Evolutionary conservation across 805 yeast species (phyloP).

Genomic region (Starmerella geochares): DNA sequence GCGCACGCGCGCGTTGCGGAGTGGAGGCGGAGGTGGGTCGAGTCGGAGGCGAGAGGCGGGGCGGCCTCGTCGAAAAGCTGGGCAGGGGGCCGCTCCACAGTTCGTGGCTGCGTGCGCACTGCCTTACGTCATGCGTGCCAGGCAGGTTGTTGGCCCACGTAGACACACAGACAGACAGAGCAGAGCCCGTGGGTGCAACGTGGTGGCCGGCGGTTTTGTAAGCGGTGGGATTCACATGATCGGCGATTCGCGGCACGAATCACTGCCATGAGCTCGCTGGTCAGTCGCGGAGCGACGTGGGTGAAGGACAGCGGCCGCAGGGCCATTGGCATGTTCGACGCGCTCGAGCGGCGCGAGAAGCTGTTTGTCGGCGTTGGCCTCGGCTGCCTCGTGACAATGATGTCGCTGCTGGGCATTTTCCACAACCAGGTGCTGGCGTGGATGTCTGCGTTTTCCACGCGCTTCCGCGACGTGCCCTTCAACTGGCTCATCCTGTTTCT

Average conservation of each 20-base stretch:
- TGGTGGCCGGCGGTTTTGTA: no score
- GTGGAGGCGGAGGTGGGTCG: no score
- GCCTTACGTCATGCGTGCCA: neutral
- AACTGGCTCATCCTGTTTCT: constrained; percentile 38
- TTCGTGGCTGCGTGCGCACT: neutral
- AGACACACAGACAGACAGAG: no score
- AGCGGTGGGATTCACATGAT: neutral
- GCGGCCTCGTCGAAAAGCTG: neutral
- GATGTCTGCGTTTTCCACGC: constrained; percentile 29
- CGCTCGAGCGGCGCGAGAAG: constrained; percentile 23
- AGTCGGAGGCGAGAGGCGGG: neutral
- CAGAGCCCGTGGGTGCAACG: no score
- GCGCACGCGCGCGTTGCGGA: no score
- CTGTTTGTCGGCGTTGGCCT: constrained; percentile 21
- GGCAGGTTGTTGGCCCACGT: no score
- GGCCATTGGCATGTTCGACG: constrained; percentile 17
- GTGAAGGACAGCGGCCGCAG: constrained; percentile 4
- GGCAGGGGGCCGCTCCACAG: neutral
- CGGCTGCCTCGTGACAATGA: constrained; percentile 19
- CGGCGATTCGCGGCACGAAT: neutral
- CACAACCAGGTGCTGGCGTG: constrained; percentile 30
- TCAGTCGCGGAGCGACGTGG: neutral
- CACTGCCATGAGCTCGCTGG: constrained; percentile 2
- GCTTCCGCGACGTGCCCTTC: constrained; percentile 29
- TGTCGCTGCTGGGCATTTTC: constrained; percentile 29